Evolutionary conservation across 2,329 filamentous ascomycete genomes (phyloP).

Genomic region (Fusarium globosum): DNA sequence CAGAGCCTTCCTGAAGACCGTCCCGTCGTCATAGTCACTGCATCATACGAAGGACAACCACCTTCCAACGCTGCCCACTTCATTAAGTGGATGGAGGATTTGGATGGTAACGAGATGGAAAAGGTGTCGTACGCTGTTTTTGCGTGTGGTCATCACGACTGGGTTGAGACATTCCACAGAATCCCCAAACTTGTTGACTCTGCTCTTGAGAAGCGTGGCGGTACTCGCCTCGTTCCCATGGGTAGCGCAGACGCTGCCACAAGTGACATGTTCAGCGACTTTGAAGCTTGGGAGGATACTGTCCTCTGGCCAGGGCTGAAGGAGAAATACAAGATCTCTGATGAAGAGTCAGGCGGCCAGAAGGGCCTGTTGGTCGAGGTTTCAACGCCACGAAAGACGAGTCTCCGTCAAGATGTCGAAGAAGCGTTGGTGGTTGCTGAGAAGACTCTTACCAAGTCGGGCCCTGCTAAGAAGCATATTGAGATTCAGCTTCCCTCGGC

Average conservation of each 20-base stretch:
- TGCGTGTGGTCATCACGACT: slow-evolving; percentile 71
- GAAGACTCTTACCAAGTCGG: slow-evolving; percentile 38
- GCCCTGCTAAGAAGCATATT: slow-evolving; percentile 68
- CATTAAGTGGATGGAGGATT: slow-evolving; percentile 69
- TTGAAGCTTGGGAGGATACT: slow-evolving; percentile 75
- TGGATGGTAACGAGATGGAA: slow-evolving; percentile 60
- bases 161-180: slow-evolving; percentile 72
- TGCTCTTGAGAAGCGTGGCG: slow-evolving; percentile 55
- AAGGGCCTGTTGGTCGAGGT: slow-evolving; percentile 36
- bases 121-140: slow-evolving; percentile 75
- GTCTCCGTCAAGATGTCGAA: slow-evolving; percentile 42
- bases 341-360: slow-evolving; percentile 9
- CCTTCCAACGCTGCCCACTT: slow-evolving; percentile 79
- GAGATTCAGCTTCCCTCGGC: slow-evolving; percentile 74
- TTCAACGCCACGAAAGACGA: slow-evolving; percentile 39
- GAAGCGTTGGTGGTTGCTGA: slow-evolving; percentile 39
- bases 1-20: slow-evolving; percentile 68
- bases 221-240: slow-evolving; percentile 53
- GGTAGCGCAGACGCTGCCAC: slow-evolving; percentile 70
- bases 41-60: slow-evolving; percentile 80
- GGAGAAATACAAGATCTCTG: slow-evolving; percentile 50
- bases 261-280: slow-evolving; percentile 74
- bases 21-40: slow-evolving; percentile 74
- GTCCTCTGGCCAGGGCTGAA: slow-evolving; percentile 62
- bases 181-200: slow-evolving; percentile 73